These are phyloP conservation scores for Russula brevipes DNA, from an alignment of 768 basidiomycete species.

Conservation along the genomic window DNA sequence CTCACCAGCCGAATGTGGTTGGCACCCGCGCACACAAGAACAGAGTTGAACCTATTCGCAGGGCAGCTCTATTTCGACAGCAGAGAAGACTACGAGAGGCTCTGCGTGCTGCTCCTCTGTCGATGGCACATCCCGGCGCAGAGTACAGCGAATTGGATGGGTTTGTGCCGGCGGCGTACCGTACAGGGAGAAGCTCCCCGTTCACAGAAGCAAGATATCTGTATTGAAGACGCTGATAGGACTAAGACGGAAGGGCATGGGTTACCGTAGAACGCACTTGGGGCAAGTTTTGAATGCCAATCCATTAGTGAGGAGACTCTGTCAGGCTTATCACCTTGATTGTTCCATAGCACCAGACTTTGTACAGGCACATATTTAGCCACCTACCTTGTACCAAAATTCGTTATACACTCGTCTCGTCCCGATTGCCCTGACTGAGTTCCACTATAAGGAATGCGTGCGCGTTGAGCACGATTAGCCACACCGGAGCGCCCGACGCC, in stretches of 20 bases:
- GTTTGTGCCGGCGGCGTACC: constrained; percentile 2
- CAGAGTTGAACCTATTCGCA: constrained; percentile 5
- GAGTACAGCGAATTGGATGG: neutral
- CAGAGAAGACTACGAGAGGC: neutral
- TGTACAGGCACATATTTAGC: neutral
- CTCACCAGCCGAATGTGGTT: neutral
- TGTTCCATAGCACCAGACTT: neutral
- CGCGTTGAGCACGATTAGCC: too few relatives aligned
- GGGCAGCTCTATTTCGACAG: constrained; percentile 7
- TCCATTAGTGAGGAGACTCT: neutral
- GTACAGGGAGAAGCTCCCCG: neutral
- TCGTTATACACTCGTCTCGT: too few relatives aligned
- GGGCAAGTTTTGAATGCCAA: neutral
- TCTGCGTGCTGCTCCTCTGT: constrained; percentile 1
- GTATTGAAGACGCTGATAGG: neutral
- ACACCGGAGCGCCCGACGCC: too few relatives aligned
- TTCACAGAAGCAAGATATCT: neutral
- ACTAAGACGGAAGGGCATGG: constrained; percentile 14
- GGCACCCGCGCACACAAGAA: neutral
- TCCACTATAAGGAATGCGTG: too few relatives aligned
- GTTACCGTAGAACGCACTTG: constrained; percentile 7
- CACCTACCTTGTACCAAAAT: neutral
- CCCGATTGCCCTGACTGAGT: too few relatives aligned
- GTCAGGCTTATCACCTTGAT: neutral
- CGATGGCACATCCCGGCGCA: constrained; percentile 2